phyloP scores from a whole-genome alignment of 176 grass and related monocot species.

The Oryza longistaminata region DNA sequence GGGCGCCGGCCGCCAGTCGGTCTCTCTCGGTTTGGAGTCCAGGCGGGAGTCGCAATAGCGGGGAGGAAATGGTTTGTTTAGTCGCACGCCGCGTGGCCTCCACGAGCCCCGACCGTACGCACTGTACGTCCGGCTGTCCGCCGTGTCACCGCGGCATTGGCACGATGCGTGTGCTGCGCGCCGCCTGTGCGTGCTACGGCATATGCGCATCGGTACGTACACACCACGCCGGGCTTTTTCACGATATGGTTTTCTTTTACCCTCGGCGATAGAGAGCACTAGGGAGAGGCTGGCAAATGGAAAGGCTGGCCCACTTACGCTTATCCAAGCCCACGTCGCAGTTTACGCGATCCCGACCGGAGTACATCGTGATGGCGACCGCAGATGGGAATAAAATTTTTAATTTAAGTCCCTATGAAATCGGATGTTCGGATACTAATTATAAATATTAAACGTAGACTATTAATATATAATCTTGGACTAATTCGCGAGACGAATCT shows the following conservation, averaged over 20 bases:
- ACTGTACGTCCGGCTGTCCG: not conserved
- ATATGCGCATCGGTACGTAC: not conserved
- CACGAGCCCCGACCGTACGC: constrained; percentile 29
- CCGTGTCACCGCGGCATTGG: constrained; percentile 28
- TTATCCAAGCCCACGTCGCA: not conserved
- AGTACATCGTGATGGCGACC: too few species aligned
- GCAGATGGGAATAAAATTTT: too few species aligned
- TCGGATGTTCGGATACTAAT: too few species aligned
- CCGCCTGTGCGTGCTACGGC: not conserved
- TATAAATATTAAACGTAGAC: too few species aligned
- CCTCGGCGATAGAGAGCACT: not conserved
- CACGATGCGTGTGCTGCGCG: not conserved
- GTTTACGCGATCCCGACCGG: not conserved
- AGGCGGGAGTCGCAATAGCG: constrained; percentile 40
- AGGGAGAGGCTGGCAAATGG: constrained; percentile 26
- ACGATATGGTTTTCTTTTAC: not conserved
- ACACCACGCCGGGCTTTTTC: not conserved
- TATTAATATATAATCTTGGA: too few species aligned
- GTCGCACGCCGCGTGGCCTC: constrained; percentile 37
- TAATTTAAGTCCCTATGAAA: too few species aligned
- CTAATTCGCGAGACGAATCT: too few species aligned
- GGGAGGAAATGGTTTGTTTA: constrained; percentile 33
- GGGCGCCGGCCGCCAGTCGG: too few species aligned
- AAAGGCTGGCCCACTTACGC: constrained; percentile 33
- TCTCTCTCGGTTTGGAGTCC: constrained; percentile 31